Conservation (phyloP, 1,284 basidiomycete genomes). For the Boletellus sp. region DNA sequence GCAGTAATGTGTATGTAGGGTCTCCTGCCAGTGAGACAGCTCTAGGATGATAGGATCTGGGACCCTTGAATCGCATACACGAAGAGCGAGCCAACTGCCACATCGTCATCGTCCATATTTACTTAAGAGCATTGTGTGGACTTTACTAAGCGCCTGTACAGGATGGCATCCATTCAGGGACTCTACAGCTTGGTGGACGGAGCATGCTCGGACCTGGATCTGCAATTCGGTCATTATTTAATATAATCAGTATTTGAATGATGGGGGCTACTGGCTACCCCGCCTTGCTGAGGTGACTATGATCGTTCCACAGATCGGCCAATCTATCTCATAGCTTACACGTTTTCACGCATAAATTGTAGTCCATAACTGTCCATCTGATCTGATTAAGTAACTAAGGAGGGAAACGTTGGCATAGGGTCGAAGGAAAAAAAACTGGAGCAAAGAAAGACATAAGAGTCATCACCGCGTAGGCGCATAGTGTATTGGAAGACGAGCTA, state of each 20-base stretch:
- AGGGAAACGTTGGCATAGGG: not conserved
- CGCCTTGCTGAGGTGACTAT: not conserved
- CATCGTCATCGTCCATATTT: not conserved
- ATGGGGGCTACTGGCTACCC: no score
- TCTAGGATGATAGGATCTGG: no score
- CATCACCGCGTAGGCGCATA: not conserved
- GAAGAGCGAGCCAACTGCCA: not conserved
- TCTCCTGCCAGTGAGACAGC: no score
- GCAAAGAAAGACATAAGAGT: not conserved
- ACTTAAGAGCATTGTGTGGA: not conserved
- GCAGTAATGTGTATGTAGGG: no score
- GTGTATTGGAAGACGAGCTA: not conserved
- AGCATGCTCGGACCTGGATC: constrained; percentile 13
- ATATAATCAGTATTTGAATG: constrained; percentile 1
- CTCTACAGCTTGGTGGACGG: constrained; percentile 28
- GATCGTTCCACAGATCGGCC: not conserved
- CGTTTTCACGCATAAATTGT: not conserved
- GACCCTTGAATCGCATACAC: no score
- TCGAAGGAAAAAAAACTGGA: not conserved
- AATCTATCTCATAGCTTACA: constrained; percentile 3
- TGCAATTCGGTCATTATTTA: not conserved
- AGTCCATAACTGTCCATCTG: no score
- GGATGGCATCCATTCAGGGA: constrained; percentile 20
- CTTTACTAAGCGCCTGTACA: constrained; percentile 22
- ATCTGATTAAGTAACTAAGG: constrained; percentile 5